phyloP scores from a whole-genome alignment of 768 basidiomycete genomes.

The Austroboletus festivus region DNA sequence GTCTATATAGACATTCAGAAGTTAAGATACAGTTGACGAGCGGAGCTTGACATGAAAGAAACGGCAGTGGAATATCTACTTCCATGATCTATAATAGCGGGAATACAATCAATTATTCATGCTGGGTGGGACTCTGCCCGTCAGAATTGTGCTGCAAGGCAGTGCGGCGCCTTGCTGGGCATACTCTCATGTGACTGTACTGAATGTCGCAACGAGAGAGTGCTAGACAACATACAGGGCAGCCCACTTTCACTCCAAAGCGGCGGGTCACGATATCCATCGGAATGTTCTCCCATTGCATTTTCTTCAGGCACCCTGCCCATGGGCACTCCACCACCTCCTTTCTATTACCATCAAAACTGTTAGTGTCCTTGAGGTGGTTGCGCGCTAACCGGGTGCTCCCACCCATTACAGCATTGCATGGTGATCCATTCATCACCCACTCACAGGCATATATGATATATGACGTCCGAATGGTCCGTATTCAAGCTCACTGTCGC shows the following conservation, averaged over 20 bases:
- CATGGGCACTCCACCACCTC: conserved; percentile 4
- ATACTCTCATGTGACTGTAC: conserved; percentile 10
- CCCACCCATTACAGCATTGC: conserved; percentile 5
- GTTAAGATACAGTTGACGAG: no score
- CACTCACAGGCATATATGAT: conserved; percentile 10
- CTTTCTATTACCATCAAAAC: conserved; percentile 4
- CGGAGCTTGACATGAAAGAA: neutral
- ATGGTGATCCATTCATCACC: neutral
- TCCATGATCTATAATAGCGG: no score
- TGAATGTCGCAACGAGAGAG: conserved; percentile 23
- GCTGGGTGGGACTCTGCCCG: no score
- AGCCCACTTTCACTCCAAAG: conserved; percentile 9
- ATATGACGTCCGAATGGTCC: neutral
- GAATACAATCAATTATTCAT: no score
- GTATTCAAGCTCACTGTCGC: neutral
- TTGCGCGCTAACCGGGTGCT: conserved; percentile 6
- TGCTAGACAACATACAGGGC: conserved; percentile 5
- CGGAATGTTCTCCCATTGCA: conserved; percentile 17
- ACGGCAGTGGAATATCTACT: no score
- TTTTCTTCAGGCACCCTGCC: neutral
- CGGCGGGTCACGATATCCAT: conserved; percentile 21
- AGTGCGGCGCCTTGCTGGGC: neutral
- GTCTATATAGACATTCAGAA: no score
- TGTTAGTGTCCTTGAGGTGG: conserved; percentile 14
- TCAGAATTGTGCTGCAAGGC: no score